Percentiles rank a stretch among this genome's conserved stretches.
phyloP scores from a whole-genome alignment of 768 basidiomycete genomes.

The Coprinopsis sp. region DNA sequence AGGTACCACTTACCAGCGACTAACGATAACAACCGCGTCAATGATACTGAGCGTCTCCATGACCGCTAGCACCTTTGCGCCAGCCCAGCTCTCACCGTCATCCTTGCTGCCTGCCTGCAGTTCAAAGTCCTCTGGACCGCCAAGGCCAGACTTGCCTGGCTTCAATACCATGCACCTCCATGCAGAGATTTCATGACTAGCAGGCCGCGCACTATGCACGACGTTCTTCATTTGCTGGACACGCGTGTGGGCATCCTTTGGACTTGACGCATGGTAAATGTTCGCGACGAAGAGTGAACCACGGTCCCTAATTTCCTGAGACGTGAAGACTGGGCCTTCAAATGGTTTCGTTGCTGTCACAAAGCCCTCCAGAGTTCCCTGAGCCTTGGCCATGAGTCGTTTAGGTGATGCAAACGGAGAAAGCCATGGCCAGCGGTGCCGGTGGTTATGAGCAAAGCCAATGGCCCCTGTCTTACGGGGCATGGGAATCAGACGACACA shows the following conservation, averaged over 20 bases:
- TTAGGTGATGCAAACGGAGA: no score
- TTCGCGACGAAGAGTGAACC: constrained; percentile 68
- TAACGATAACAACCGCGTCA: constrained; percentile 77
- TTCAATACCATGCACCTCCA: constrained; percentile 78
- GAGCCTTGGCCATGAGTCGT: constrained; percentile 8
- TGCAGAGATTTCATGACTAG: constrained; percentile 70
- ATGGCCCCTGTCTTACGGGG: no score
- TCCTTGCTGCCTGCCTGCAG: constrained; percentile 60
- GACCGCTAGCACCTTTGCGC: constrained; percentile 53
- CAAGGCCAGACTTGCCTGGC: constrained; percentile 57
- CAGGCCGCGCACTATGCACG: constrained; percentile 52
- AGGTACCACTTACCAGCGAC: constrained; percentile 54
- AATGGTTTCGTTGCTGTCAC: constrained; percentile 38
- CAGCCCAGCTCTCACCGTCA: constrained; percentile 75
- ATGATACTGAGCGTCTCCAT: constrained; percentile 69
- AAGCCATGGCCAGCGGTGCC: no score
- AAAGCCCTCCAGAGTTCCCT: constrained; percentile 47
- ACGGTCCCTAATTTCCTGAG: constrained; percentile 73
- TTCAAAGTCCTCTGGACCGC: constrained; percentile 74
- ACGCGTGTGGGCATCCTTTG: constrained; percentile 45
- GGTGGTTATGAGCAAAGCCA: no score
- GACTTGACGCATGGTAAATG: constrained; percentile 51
- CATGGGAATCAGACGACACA: no score
- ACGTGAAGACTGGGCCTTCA: constrained; percentile 46
- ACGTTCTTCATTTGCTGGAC: constrained; percentile 52